Evolutionary conservation across 768 basidiomycete genomes (phyloP).

Genomic region (Candolleomyces eurysporus): DNA sequence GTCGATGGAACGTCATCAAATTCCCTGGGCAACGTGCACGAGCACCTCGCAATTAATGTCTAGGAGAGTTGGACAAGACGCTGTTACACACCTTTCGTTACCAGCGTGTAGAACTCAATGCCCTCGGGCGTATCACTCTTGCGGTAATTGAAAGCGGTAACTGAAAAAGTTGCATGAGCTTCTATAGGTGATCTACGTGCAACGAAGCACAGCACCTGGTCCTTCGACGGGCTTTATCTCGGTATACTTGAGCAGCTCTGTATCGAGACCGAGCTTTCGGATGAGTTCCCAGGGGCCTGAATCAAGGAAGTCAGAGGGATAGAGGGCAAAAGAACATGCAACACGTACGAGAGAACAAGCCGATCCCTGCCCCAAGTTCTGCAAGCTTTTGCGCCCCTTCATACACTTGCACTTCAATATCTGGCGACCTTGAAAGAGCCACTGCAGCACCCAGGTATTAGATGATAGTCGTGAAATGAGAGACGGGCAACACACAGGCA

Average conservation of each 20-base stretch:
- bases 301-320: conserved; percentile 1
- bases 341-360: conserved; percentile 45
- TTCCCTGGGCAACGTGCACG: conserved; percentile 33
- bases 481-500: conserved; percentile 28
- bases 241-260: conserved; percentile 38
- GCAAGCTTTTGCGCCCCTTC: conserved; percentile 49
- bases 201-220: conserved; percentile 29
- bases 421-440: conserved; percentile 45
- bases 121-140: conserved; percentile 61
- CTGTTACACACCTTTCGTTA: conserved; percentile 50
- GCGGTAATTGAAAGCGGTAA: conserved; percentile 51
- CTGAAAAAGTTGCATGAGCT: conserved; percentile 27
- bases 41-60: conserved; percentile 9
- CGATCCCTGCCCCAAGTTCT: conserved; percentile 65
- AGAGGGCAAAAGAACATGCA: neutral
- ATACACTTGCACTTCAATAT: conserved; percentile 57
- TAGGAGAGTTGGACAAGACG: conserved; percentile 1
- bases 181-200: conserved; percentile 3
- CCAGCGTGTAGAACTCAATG: conserved; percentile 48
- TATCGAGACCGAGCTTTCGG: conserved; percentile 43
- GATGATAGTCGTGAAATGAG: conserved; percentile 1
- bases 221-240: conserved; percentile 38
- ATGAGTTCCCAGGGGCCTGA: conserved; percentile 50
- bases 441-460: conserved; percentile 22
- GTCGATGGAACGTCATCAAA: conserved; percentile 57